Evolutionary conservation across 2,329 filamentous ascomycete species (phyloP).

Genomic region (Monilinia laxa): DNA sequence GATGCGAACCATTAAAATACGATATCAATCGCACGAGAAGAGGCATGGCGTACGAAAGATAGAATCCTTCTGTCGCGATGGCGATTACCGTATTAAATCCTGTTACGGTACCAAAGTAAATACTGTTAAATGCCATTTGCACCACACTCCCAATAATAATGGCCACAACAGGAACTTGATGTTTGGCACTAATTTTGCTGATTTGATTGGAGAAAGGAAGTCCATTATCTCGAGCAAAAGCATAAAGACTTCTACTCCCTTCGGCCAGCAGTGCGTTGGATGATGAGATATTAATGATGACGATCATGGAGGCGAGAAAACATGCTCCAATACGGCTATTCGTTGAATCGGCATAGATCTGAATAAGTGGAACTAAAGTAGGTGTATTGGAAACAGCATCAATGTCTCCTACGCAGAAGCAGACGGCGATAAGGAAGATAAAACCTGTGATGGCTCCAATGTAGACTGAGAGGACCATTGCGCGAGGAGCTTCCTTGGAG

Average conservation of each 20-base stretch:
- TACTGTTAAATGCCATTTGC: conserved; percentile 54
- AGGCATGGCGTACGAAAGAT: conserved; percentile 58
- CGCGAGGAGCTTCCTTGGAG: conserved; percentile 50
- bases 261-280: conserved; percentile 43
- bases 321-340: conserved; percentile 47
- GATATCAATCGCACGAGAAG: conserved; percentile 51
- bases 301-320: conserved; percentile 49
- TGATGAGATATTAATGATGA: conserved; percentile 44
- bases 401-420: conserved; percentile 54
- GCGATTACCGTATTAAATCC: conserved; percentile 57
- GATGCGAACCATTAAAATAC: conserved; percentile 45
- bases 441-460: conserved; percentile 51
- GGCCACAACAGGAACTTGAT: conserved; percentile 51
- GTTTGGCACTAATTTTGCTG: conserved; percentile 47
- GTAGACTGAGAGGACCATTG: conserved; percentile 49
- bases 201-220: conserved; percentile 51
- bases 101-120: conserved; percentile 55
- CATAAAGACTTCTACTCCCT: conserved; percentile 44
- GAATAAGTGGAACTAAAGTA: conserved; percentile 51
- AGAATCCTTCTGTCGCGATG: conserved; percentile 58
- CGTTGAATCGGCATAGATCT: conserved; percentile 52
- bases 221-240: conserved; percentile 52
- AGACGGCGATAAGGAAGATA: conserved; percentile 49
- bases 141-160: conserved; percentile 48
- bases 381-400: conserved; percentile 43